A percentile compares a stretch with the other conserved stretches of the same genome.
Conservation (phyloP, 306 rosid genomes). For the Trifolium dubium region DNA sequence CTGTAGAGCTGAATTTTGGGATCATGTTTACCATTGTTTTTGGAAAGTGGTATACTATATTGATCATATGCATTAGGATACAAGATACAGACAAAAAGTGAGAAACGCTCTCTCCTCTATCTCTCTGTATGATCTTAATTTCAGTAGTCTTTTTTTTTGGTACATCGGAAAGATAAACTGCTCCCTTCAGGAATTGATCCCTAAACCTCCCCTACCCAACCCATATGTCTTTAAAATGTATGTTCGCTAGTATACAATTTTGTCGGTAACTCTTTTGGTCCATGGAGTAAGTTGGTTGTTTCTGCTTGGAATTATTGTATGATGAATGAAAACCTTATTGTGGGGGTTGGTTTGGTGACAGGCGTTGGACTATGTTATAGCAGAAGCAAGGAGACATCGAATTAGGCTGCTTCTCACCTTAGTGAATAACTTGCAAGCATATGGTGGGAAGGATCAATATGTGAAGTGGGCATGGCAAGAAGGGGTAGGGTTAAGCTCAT, state of each 20-base stretch:
- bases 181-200: too few relatives aligned
- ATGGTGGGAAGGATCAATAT: conserved; percentile 97
- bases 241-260: too few relatives aligned
- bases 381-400: conserved; percentile 81
- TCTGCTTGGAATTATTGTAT: conserved; percentile 15
- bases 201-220: too few relatives aligned
- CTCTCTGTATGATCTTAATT: conserved; percentile 1
- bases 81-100: conserved; percentile 29
- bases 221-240: too few relatives aligned
- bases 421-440: conserved; percentile 92
- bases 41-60: conserved; percentile 18
- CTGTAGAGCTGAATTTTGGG: conserved; percentile 21
- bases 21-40: conserved; percentile 28
- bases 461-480: conserved; percentile 99
- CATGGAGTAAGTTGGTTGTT: conserved; percentile 18
- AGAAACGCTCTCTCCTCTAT: background rate
- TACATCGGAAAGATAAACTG: too few relatives aligned
- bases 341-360: conserved; percentile 45
- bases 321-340: conserved; percentile 23
- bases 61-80: background rate
- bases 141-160: background rate
- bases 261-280: conserved; percentile 14
- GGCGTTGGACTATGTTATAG: conserved; percentile 94
- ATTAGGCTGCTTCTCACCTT: conserved; percentile 86
- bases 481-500: conserved; percentile 87